Conservation (phyloP, 306 rosid genomes). For the Adenanthera pavonina region DNA sequence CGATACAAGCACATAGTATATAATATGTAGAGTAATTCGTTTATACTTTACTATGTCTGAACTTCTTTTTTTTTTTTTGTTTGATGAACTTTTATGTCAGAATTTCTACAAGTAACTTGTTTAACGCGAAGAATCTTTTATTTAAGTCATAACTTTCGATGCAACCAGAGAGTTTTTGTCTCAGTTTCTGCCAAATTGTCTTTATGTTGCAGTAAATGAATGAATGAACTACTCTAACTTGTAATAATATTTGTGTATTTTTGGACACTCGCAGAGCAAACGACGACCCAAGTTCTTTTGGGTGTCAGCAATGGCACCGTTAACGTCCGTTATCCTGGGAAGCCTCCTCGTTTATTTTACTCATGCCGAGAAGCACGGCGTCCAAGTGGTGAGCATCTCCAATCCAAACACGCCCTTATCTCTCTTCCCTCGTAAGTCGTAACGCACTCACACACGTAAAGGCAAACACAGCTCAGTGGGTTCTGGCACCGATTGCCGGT, state of each 20-base stretch:
- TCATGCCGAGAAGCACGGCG: constrained; percentile 93
- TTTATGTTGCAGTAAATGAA: constrained; percentile 43
- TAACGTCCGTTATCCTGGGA: constrained; percentile 76
- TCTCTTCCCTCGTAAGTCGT: background rate
- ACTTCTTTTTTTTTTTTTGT: no score
- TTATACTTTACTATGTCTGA: no score
- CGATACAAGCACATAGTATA: no score
- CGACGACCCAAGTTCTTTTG: constrained; percentile 77
- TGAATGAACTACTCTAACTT: background rate
- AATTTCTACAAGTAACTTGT: background rate
- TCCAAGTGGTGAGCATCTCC: constrained; percentile 76
- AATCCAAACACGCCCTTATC: background rate
- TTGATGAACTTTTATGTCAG: no score
- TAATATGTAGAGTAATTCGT: no score
- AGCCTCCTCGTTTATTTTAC: constrained; percentile 81
- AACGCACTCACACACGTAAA: background rate
- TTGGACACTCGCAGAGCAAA: constrained; percentile 69
- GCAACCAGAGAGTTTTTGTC: background rate
- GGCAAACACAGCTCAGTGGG: background rate
- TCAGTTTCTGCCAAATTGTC: background rate
- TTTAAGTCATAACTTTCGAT: background rate
- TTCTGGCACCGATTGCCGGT: no score
- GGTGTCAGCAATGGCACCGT: constrained; percentile 95
- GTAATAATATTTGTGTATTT: background rate
- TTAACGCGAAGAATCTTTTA: background rate